Conservation (phyloP, 768 basidiomycete genomes). For the Suillus decipiens region DNA sequence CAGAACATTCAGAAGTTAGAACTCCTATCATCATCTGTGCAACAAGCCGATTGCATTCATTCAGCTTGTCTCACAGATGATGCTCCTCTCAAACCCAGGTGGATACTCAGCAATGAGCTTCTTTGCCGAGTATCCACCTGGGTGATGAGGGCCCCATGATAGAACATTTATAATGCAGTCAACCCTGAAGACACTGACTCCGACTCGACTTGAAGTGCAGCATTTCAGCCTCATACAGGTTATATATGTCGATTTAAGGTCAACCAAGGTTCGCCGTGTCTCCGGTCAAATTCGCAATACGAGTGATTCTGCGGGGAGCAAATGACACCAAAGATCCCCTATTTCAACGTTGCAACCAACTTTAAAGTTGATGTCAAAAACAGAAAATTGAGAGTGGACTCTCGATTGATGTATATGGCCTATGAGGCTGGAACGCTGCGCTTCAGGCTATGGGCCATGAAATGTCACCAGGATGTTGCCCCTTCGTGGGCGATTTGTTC, state of each 20-base stretch:
- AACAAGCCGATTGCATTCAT: not conserved
- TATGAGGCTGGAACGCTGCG: not conserved
- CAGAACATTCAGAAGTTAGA: not conserved
- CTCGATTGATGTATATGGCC: not conserved
- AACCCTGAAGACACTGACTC: conserved; percentile 7
- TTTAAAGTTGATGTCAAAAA: too few species aligned
- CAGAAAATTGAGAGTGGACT: not conserved
- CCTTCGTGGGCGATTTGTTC: not conserved
- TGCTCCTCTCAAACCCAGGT: not conserved
- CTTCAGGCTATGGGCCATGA: not conserved
- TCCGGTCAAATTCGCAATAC: not conserved
- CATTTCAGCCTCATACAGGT: conserved; percentile 16
- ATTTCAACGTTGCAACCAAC: too few species aligned
- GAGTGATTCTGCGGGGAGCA: not conserved
- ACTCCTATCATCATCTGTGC: too few species aligned
- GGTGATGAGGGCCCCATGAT: not conserved
- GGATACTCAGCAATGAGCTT: not conserved
- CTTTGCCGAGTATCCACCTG: not conserved
- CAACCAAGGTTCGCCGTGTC: not conserved
- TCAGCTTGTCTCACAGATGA: not conserved
- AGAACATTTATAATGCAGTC: not conserved
- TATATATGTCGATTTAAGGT: not conserved
- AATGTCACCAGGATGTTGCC: not conserved
- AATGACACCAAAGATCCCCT: too few species aligned
- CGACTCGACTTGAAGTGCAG: conserved; percentile 11